Evolutionary conservation across 2,329 filamentous ascomycete genomes (phyloP), one percentile per base, ranked within the genome.

Genomic region (Sporothrix sp.): DNA sequence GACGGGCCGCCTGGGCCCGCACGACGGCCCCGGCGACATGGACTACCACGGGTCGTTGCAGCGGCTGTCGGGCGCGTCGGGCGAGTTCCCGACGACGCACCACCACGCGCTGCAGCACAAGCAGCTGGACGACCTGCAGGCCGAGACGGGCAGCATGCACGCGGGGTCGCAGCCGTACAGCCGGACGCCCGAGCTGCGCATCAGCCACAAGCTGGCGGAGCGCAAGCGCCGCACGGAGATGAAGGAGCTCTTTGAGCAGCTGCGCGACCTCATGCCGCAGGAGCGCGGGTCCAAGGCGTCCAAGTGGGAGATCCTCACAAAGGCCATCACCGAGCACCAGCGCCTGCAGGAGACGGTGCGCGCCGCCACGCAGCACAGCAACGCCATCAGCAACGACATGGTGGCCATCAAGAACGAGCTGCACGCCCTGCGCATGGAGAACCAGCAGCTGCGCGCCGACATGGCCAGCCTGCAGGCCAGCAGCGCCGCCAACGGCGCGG

Each of bases 221-320:
- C 76, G 87, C 33, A 93, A 93, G 69, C 78, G 87, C 35, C 74
- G 87, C 54, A 90, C 86, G 8, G 87, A 93, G 63, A 93, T 93
- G 87, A 93, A 93, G 68, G 83, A 87, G 60, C 69, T 93, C 0
- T 93, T 93, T 61, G 87, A 93, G 57, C 83, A 87, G 58, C 69
- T 93, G 8, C 79, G 87, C 58, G 82, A 85, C 57, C 72, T 88
- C 33, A 82, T 91, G 68, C 86, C 86, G 1, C 84, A 88, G 58
- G 86, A 87, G 59, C 79, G 87, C 14, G 87, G 87, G 1, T 84
- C 84, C 21, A 94, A 93, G 64, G 87, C 87, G 0, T 90, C 85
- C 58, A 94, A 94, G 60, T 94, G 87, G 87, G 87, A 94, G 60
- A 89, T 91, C 44, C 64, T 94, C 14, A 89, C 85, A 3, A 91